Evolutionary conservation across 2,329 filamentous ascomycete genomes (phyloP), one percentile per base, ranked within the genome.

Genomic region (Penicillium sp.): DNA sequence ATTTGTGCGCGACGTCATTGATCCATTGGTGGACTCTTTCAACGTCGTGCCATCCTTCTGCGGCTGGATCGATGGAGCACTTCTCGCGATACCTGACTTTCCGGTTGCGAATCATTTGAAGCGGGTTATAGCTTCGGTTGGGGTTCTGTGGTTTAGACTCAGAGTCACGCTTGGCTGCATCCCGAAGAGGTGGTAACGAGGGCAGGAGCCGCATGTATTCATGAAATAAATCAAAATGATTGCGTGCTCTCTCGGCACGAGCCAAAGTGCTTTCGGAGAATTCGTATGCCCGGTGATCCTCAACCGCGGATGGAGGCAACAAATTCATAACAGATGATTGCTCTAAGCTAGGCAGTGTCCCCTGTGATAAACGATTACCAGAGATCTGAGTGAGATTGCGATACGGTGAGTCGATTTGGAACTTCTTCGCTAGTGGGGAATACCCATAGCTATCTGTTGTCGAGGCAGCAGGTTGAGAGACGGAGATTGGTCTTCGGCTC

Each of bases 51-150:
- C 95, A 97, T 1, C 89, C 90, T 63, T 89, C 87, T 1, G 81
- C 80, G 59, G 90, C 86, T 16, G 89, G 86, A 66, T 94, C 85
- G 34, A 96, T 87, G 0, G 82, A 76, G 61, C 84, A 87, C 39
- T 90, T 84, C 74, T 95, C 90, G 16, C 92, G 84, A 26, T 88
- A 88, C 60, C 94, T 83, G 13, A 94, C 84, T 70, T 92, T 93
- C 46, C 93, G 84, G 69, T 99, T 97, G 20, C 94, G 87, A 53
- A 97, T 89, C 65, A 91, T 91, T 72, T 97, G 94, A 24, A 99
- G 76, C 5, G 93, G 94, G 70, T 99, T 96, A 71, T 97, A 97
- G 2, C 80, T 76, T 50, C 92, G 86, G 5, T 89, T 75, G 66
- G 59, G 76, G 73, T 56, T 72, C 67, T 1, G 72, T 64, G 5